A percentile compares a stretch with the other conserved stretches of the same genome.
Conservation (phyloP, 345 rosid genomes). For the Murraya koenigii region DNA sequence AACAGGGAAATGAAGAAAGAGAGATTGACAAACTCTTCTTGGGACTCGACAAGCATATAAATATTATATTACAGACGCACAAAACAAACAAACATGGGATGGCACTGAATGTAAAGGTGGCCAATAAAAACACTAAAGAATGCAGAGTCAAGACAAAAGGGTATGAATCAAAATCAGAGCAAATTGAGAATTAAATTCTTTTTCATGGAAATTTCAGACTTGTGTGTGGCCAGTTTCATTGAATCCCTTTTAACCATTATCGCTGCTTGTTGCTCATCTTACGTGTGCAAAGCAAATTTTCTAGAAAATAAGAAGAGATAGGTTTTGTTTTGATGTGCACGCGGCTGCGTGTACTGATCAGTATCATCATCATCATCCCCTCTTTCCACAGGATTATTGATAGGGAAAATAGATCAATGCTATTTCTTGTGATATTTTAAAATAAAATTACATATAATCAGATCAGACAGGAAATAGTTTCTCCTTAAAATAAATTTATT, state of each 20-base stretch:
- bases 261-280: background rate
- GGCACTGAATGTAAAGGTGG: background rate
- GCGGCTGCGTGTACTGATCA: background rate
- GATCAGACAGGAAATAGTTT: too few species aligned
- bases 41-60: background rate
- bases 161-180: background rate
- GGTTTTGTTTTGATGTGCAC: background rate
- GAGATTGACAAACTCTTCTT: background rate
- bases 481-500: too few species aligned
- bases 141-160: slow-evolving; percentile 3
- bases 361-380: background rate
- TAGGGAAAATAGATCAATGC: too few species aligned
- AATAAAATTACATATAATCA: too few species aligned
- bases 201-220: slow-evolving; percentile 6
- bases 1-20: background rate
- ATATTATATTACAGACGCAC: too few species aligned
- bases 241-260: background rate
- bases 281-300: background rate
- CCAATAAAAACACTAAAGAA: background rate
- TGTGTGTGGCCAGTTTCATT: background rate
- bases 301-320: too few species aligned
- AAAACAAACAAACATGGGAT: background rate
- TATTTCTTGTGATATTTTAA: too few species aligned
- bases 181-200: background rate
- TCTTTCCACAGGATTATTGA: background rate